Base-by-base conservation (phyloP, 768 basidiomycete species). In the Fomitopsis serialis region DNA sequence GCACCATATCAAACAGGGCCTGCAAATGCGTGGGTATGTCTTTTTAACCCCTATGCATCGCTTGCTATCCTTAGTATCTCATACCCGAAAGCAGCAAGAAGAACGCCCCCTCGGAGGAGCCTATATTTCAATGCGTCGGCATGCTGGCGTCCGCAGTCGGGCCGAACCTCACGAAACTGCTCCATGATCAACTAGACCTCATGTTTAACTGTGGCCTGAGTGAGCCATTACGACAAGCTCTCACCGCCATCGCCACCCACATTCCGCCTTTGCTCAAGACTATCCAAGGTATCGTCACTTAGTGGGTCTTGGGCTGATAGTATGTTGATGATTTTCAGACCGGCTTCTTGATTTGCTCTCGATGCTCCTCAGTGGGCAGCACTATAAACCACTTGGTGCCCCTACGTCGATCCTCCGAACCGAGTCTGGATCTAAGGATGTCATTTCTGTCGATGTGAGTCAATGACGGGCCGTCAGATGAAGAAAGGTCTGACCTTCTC, bases 141-240 rank as follows among this genome's bases (percentile, higher is more conserved):
- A 96, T 98, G 93, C 75, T 99, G 42, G 92, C 95, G 1, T 82
- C 85, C 1, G 92, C 97, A 9, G 94, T 99, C 29, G 97, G 97
- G 0, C 94, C 94, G 2, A 96, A 94, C 68, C 74, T 99, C 45
- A 98, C 97, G 0, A 94, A 96, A 65, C 78, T 96, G 44, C 77
- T 99, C 53, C 97, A 98, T 68, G 97, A 98, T 64, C 89, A 98
- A 60, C 81, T 99, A 29, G 95, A 98, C 67, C 74, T 97, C 40
- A 98, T 99, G 90, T 89, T 98, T 64, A 88, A 85, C 0, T 96
- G 89, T 64, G 96, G 94, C 2, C 70, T 99, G 56, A 95, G 90
- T 63, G 93, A 95, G 57, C 85, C 94, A 12, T 75, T 99, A 36
- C 81, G 85, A 27, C 81, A 88, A 61, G 92, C 96, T 0, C 76